These are phyloP conservation scores for Saccharomyces hybrid DNA, from an alignment of 1,139 yeast genomes.

Conservation along the genomic window DNA sequence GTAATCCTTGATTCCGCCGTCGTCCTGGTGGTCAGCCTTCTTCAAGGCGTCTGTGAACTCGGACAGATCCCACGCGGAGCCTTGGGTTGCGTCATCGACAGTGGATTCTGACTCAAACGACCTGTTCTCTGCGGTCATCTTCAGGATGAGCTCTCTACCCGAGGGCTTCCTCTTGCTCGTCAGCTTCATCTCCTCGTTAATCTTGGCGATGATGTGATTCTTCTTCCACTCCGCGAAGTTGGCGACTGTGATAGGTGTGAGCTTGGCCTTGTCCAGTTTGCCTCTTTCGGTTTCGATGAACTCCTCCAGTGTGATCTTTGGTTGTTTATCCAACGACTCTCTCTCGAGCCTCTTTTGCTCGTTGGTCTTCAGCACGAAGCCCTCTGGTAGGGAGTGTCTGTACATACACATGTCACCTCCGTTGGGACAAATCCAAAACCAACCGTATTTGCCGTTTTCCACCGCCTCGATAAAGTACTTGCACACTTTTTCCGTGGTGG, in stretches of 20 bases:
- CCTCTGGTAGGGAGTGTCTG: slow-evolving; percentile 94
- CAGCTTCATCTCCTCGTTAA: slow-evolving; percentile 49
- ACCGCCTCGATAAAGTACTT: slow-evolving; percentile 93
- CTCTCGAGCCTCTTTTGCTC: slow-evolving; percentile 89
- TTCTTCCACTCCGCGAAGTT: slow-evolving; percentile 82
- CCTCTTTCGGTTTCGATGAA: slow-evolving; percentile 91
- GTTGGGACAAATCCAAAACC: slow-evolving; percentile 98
- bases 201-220: slow-evolving; percentile 55
- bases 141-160: slow-evolving; percentile 77
- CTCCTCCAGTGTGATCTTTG: slow-evolving; percentile 90
- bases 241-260: slow-evolving; percentile 84
- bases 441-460: slow-evolving; percentile 94
- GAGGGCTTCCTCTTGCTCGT: slow-evolving; percentile 46
- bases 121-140: slow-evolving; percentile 60
- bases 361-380: slow-evolving; percentile 91
- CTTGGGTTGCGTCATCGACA: slow-evolving; percentile 34
- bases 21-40: slow-evolving; percentile 24
- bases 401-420: slow-evolving; percentile 92
- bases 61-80: slow-evolving; percentile 67
- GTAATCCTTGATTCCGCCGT: slow-evolving; percentile 34
- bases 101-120: slow-evolving; percentile 41
- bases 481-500: slow-evolving; percentile 94
- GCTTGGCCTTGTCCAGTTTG: slow-evolving; percentile 63
- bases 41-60: slow-evolving; percentile 34
- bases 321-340: slow-evolving; percentile 76